Percentiles rank a stretch among this genome's conserved stretches.
phyloP scores from a whole-genome alignment of 208 protist genomes.

The Leishmania martiniquensis region DNA sequence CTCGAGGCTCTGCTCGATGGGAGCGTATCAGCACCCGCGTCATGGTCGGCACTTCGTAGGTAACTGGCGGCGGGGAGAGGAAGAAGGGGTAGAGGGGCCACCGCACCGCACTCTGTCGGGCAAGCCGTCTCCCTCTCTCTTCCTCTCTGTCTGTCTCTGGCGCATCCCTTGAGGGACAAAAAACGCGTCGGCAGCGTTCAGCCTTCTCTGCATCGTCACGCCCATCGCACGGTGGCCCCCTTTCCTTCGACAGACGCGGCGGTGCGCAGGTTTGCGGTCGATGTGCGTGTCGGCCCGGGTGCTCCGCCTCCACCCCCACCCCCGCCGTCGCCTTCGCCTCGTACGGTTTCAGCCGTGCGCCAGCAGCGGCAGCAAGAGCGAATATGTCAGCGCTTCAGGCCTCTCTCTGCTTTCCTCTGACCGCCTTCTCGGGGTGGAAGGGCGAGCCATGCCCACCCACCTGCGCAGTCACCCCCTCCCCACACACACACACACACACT shows the following conservation, averaged over 20 bases:
- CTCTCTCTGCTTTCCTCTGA: neutral
- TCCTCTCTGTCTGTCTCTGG: neutral
- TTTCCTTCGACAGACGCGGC: no score
- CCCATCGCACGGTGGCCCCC: neutral
- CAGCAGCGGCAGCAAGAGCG: neutral
- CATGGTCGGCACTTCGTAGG: no score
- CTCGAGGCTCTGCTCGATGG: no score
- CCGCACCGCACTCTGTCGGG: neutral
- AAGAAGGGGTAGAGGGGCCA: neutral
- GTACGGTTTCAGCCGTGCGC: neutral
- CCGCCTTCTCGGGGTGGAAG: no score
- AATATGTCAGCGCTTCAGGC: no score
- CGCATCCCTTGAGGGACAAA: neutral
- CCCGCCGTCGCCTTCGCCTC: neutral
- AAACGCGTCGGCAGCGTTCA: neutral
- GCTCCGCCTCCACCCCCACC: no score
- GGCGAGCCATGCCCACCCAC: no score
- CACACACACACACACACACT: neutral
- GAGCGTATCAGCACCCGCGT: no score
- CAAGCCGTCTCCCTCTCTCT: no score
- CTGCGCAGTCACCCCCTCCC: neutral
- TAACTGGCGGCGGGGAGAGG: neutral
- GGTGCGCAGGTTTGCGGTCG: no score
- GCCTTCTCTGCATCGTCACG: neutral
- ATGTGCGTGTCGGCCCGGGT: neutral